A percentile compares a stretch with the other conserved stretches of the same genome.
phyloP scores from a whole-genome alignment of 1,139 yeast species.

The Geotrichum aggregatum region DNA sequence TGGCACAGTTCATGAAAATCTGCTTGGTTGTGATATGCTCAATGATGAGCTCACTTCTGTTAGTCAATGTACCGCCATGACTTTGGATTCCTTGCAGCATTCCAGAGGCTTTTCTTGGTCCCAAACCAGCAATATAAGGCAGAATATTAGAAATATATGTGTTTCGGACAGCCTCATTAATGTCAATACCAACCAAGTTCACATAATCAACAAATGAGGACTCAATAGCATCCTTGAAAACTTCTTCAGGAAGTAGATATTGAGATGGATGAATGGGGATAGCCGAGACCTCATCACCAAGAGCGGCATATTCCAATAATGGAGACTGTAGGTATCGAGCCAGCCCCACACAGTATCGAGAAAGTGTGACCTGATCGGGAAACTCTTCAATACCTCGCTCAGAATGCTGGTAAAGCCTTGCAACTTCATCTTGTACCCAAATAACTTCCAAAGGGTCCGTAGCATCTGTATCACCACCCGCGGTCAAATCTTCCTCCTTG shows the following conservation, averaged over 20 bases:
- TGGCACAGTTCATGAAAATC: slow-evolving; percentile 86
- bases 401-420: slow-evolving; percentile 80
- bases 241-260: slow-evolving; percentile 60
- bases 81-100: slow-evolving; percentile 75
- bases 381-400: slow-evolving; percentile 71
- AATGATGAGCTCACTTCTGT: slow-evolving; percentile 74
- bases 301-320: slow-evolving; percentile 75
- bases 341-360: slow-evolving; percentile 81
- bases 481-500: slow-evolving; percentile 49
- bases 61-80: slow-evolving; percentile 64
- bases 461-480: slow-evolving; percentile 48
- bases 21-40: slow-evolving; percentile 72
- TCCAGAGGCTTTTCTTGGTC: slow-evolving; percentile 92
- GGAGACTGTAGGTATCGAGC: slow-evolving; percentile 93
- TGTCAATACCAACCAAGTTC: slow-evolving; percentile 87
- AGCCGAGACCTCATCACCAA: slow-evolving; percentile 69
- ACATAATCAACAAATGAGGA: slow-evolving; percentile 85
- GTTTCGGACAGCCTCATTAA: slow-evolving; percentile 81
- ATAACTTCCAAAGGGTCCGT: slow-evolving; percentile 54
- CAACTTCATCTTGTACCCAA: slow-evolving; percentile 93
- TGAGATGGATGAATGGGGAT: slow-evolving; percentile 75
- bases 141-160: slow-evolving; percentile 65
- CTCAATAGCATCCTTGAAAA: slow-evolving; percentile 63
- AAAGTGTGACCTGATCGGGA: slow-evolving; percentile 79
- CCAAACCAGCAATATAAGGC: slow-evolving; percentile 83